These are phyloP conservation scores for Ceratobasidium papillatum DNA, from an alignment of 1,284 basidiomycete species.

Conservation along the genomic window DNA sequence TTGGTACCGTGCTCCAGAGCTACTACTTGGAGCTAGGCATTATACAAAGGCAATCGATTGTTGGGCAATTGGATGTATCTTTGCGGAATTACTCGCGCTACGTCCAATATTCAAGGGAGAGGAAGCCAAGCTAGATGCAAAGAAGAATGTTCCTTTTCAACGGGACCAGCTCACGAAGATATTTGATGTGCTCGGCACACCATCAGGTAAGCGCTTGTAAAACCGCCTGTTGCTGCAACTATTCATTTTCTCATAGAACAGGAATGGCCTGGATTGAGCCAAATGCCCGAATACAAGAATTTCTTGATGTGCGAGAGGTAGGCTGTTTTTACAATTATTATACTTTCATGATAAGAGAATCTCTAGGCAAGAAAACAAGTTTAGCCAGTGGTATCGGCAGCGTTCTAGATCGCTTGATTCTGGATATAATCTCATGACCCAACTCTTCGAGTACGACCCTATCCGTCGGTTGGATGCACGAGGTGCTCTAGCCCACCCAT, in stretches of 20 bases:
- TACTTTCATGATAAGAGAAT: slow-evolving; percentile 11
- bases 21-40: slow-evolving; percentile 93
- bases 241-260: slow-evolving; percentile 60
- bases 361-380: slow-evolving; percentile 60
- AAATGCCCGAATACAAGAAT: slow-evolving; percentile 88
- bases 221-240: neutral
- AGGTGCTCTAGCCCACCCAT: slow-evolving; percentile 81
- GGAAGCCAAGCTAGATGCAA: slow-evolving; percentile 93
- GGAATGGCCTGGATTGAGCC: slow-evolving; percentile 86
- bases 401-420: slow-evolving; percentile 63
- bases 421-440: slow-evolving; percentile 85
- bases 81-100: slow-evolving; percentile 92
- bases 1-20: slow-evolving; percentile 97
- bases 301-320: slow-evolving; percentile 81
- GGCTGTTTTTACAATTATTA: slow-evolving; percentile 50
- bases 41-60: slow-evolving; percentile 96
- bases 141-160: slow-evolving; percentile 94
- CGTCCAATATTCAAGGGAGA: slow-evolving; percentile 99
- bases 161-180: slow-evolving; percentile 94
- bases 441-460: slow-evolving; percentile 91
- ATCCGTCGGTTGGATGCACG: slow-evolving; percentile 84
- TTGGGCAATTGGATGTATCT: slow-evolving; percentile 97
- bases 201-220: slow-evolving; percentile 67
- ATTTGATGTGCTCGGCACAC: slow-evolving; percentile 92
- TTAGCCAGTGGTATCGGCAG: slow-evolving; percentile 66